Evolutionary conservation across 352 stramenopile species (phyloP), one percentile per base, ranked within the genome.

Genomic region (Globisporangium emineosum): DNA sequence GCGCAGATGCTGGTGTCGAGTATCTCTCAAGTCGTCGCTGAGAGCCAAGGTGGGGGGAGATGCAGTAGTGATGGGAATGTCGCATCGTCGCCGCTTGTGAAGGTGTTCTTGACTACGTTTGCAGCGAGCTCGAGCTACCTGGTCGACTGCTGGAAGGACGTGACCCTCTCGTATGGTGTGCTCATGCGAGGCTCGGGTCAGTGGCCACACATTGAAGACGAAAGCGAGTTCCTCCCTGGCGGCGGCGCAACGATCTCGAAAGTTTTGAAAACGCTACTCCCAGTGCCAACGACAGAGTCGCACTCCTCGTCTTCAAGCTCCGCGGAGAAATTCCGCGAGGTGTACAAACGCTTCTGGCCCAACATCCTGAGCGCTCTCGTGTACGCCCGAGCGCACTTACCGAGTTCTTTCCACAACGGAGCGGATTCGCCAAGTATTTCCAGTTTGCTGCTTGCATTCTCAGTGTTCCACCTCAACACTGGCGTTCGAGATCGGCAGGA

Each of bases 331-430:
- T 47, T 75, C 15, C 66, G 60, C 35, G 65, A 72, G 19, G 58
- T 86, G 25, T 88, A 78, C 56, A 88, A 86, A 51, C 74, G 64
- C 8, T 88, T 85, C 60, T 90, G 81, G 81, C 76, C 81, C 13
- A 66, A 69, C 58, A 83, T 89, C 56, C 64, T 77, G 7, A 64
- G 77, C 55, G 79, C 77, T 0, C 75, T 90, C 54, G 76, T 75
- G 47, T 56, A 59, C 29, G 37, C 68, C 2, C 68, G 76, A 42
- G 52, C 74, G 15, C 76, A 78, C 54, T 37, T 81, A 63, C 65
- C 68, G 9, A 52, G 32, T 40, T 35, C 37, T 12, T 62, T 70
- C 15, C 25, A 47, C 19, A 62, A 12, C 49, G 55, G 25, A 42
- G 23, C 9, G 19, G 23, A 53, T 29, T 13, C 47, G 19, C 15